Evolutionary conservation across 2,329 filamentous ascomycete genomes (phyloP).

Genomic region (Westerdykella ornata): DNA sequence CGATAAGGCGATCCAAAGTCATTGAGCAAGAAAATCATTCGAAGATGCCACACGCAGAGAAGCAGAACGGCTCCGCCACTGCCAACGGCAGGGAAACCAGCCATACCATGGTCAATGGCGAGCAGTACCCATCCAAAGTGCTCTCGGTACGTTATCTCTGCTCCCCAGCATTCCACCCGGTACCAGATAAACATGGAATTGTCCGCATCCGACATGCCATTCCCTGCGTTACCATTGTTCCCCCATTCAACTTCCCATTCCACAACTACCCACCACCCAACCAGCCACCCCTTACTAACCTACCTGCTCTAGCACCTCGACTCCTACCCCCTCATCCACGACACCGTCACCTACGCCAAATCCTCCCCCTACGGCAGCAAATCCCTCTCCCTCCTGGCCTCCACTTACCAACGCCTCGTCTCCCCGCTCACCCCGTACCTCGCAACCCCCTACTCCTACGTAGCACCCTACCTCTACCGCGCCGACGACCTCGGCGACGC

Average conservation of each 20-base stretch:
- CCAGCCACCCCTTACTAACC: background rate
- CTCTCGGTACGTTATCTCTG: conserved; percentile 31
- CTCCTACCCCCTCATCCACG: conserved; percentile 76
- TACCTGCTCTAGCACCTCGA: conserved; percentile 62
- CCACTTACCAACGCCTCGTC: conserved; percentile 68
- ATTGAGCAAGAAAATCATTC: background rate
- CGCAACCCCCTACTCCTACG: conserved; percentile 69
- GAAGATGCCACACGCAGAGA: conserved; percentile 30
- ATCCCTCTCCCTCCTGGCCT: conserved; percentile 68
- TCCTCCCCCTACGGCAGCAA: conserved; percentile 75
- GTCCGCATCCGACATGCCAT: conserved; percentile 3
- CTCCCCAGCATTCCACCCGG: background rate
- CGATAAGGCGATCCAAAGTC: background rate
- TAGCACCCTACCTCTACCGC: conserved; percentile 76
- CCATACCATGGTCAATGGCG: conserved; percentile 35
- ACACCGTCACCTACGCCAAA: conserved; percentile 72
- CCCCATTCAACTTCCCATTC: conserved; percentile 1
- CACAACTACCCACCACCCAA: background rate
- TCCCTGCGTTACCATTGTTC: background rate
- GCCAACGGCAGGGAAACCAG: conserved; percentile 29
- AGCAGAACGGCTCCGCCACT: conserved; percentile 3
- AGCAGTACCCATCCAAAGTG: conserved; percentile 35
- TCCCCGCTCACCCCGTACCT: conserved; percentile 74
- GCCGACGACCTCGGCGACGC: conserved; percentile 55
- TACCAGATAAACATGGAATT: background rate